Evolutionary conservation across 1,284 basidiomycete genomes (phyloP).

Genomic region (Heimioporus punctisporus): DNA sequence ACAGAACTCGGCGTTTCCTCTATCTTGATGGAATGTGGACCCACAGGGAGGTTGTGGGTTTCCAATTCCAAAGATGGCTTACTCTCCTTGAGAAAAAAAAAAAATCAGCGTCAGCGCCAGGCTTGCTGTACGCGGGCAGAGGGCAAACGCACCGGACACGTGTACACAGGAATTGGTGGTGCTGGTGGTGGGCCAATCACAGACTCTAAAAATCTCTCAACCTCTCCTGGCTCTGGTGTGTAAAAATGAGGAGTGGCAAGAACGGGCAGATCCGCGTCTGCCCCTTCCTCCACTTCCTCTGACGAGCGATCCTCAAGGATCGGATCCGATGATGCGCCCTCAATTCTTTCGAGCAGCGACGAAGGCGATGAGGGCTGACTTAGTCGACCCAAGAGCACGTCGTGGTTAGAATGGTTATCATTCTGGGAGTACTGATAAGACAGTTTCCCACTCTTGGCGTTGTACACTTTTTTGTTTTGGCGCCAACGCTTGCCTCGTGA

Average conservation of each 20-base stretch:
- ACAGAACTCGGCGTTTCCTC: slow-evolving; percentile 8
- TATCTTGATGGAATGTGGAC: slow-evolving; percentile 3
- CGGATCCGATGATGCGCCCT: slow-evolving; percentile 6
- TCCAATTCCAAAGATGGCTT: slow-evolving; percentile 16
- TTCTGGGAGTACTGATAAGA: slow-evolving; percentile 2
- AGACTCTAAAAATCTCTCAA: slow-evolving; percentile 28
- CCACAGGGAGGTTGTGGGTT: slow-evolving; percentile 11
- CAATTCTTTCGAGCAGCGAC: slow-evolving; percentile 24
- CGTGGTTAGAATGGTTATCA: slow-evolving; percentile 1
- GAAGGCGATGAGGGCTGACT: slow-evolving; percentile 9
- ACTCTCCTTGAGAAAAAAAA: not conserved
- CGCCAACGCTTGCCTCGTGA: not conserved
- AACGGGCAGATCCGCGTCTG: slow-evolving; percentile 1
- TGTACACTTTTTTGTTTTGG: not conserved
- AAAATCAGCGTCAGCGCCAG: no score
- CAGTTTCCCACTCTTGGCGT: slow-evolving; percentile 9
- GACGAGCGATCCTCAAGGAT: slow-evolving; percentile 3
- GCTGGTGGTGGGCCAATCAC: slow-evolving; percentile 18
- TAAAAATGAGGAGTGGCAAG: slow-evolving; percentile 8
- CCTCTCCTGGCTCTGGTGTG: slow-evolving; percentile 26
- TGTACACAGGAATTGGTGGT: slow-evolving; percentile 1
- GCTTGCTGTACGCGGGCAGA: slow-evolving; percentile 9
- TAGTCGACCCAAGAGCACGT: slow-evolving; percentile 14
- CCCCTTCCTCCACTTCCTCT: not conserved
- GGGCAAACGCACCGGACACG: slow-evolving; percentile 18